Percentiles rank a stretch among this genome's conserved stretches.
Conservation (phyloP, 2,329 filamentous ascomycete species). For the Fusarium nygamai region DNA sequence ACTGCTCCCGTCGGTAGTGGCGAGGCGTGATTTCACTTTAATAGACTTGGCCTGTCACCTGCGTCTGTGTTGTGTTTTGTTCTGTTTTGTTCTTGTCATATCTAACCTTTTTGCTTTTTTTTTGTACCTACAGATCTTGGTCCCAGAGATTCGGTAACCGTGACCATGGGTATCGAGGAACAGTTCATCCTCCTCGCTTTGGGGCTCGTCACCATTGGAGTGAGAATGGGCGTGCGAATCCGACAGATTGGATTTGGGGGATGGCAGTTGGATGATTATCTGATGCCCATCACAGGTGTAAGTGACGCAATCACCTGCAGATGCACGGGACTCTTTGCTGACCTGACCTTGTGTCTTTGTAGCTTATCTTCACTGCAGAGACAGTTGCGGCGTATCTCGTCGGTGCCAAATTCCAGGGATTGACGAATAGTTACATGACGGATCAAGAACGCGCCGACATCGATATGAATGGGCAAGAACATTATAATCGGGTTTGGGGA, state of each 20-base stretch:
- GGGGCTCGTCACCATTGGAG: conserved; percentile 29
- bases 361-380: conserved; percentile 36
- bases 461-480: conserved; percentile 16
- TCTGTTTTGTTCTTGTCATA: not conserved
- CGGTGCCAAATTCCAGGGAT: conserved; percentile 31
- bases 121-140: not conserved
- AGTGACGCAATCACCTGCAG: conserved; percentile 1
- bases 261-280: conserved; percentile 36
- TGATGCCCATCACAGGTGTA: conserved; percentile 38
- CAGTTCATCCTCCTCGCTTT: conserved; percentile 36
- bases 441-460: conserved; percentile 24
- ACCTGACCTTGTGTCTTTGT: not conserved
- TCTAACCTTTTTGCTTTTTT: not conserved
- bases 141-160: not conserved
- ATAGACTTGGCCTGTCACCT: not conserved
- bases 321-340: not conserved
- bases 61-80: not conserved
- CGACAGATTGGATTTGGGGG: conserved; percentile 21
- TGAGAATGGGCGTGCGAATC: conserved; percentile 25
- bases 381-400: conserved; percentile 36
- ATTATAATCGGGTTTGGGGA: conserved; percentile 42
- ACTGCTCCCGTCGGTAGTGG: not conserved
- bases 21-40: not conserved
- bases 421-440: conserved; percentile 39
- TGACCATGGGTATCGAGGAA: conserved; percentile 31